Base-by-base conservation (phyloP, 768 basidiomycete genomes). In the Collybiopsis luxurians region DNA sequence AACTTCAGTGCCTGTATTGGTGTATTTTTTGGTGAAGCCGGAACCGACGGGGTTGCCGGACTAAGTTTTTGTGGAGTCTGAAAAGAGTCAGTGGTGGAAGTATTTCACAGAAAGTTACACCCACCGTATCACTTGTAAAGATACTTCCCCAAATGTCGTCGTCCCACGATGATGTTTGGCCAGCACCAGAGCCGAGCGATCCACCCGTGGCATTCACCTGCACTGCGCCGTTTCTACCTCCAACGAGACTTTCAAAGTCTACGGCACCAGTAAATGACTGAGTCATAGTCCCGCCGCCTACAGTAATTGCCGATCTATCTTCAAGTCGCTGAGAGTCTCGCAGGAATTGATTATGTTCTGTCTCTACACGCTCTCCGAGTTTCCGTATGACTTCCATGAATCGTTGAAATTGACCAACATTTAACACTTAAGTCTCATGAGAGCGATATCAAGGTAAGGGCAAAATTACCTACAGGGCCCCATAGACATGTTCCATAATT, bases 401-500 rank as follows among this genome's bases (percentile, higher is more conserved):
- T 5, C 89, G 84, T 61, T 88, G 84, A 68, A 98, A 99, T 72
- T 99, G 97, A 28, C 84, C 80, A 13, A 92, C 76, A 62, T 81
- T 92, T n/a, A 92, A 66, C 34, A 92, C 89, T 90, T 28, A 28
- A 42, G 53, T 42, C 17, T 11, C 15, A 23, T 38, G 2, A 21
- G 54, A 47, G 46, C 38, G 1, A 3, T 34, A 56, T 21, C 44
- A 34, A 21, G 27, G 40, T 13, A 23, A 42, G 13, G 11, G 34
- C 30, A 4, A 38, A 42, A 28, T 6, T 6, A 80, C 89, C 64
- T 66, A 93, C 92, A 68, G 54, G 95, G 95, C 24, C 94, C 95
- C 76, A 98, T 96, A 2, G 91, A 95, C 95, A 99, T 98, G 2
- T 89, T 78, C 97, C 97, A 99, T 26, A 95, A 73, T 76, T 96